Conservation (phyloP, 495 filamentous ascomycete genomes). For the Eremomyces bilateralis region DNA sequence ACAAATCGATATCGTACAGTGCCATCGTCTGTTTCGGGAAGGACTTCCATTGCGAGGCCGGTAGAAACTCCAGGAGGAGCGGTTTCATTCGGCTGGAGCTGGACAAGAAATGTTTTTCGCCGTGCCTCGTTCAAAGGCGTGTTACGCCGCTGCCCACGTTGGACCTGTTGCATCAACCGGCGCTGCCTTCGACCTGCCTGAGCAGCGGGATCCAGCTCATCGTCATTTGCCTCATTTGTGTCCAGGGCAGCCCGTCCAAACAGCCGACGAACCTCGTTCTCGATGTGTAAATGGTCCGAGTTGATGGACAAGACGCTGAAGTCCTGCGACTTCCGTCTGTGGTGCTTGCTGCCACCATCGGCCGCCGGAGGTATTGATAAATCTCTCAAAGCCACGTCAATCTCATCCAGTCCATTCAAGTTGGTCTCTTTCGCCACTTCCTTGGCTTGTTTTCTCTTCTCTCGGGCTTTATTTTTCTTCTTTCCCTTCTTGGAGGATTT, state of each 20-base stretch:
- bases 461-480: conserved; percentile 29
- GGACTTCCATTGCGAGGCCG: conserved; percentile 65
- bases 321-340: conserved; percentile 14
- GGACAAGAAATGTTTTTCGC: too few relatives aligned
- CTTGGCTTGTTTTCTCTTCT: conserved; percentile 10
- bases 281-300: conserved; percentile 56
- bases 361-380: conserved; percentile 6
- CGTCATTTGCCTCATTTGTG: conserved; percentile 28
- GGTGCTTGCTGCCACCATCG: conserved; percentile 9
- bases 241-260: conserved; percentile 70
- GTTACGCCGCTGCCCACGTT: conserved; percentile 50
- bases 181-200: conserved; percentile 22
- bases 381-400: conserved; percentile 46
- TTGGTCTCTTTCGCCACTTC: conserved; percentile 2
- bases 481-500: conserved; percentile 19
- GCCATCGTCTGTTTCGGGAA: conserved; percentile 28
- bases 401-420: conserved; percentile 41
- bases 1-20: conserved; percentile 48
- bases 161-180: conserved; percentile 25
- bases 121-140: too few relatives aligned
- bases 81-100: conserved; percentile 74
- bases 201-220: conserved; percentile 25
- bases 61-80: conserved; percentile 69
- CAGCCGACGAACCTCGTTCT: conserved; percentile 81
- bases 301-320: conserved; percentile 39